Percentiles rank a stretch among this genome's conserved stretches.
These are phyloP conservation scores for Metschnikowia anglica DNA, from an alignment of 805 yeast species.

Conservation along the genomic window DNA sequence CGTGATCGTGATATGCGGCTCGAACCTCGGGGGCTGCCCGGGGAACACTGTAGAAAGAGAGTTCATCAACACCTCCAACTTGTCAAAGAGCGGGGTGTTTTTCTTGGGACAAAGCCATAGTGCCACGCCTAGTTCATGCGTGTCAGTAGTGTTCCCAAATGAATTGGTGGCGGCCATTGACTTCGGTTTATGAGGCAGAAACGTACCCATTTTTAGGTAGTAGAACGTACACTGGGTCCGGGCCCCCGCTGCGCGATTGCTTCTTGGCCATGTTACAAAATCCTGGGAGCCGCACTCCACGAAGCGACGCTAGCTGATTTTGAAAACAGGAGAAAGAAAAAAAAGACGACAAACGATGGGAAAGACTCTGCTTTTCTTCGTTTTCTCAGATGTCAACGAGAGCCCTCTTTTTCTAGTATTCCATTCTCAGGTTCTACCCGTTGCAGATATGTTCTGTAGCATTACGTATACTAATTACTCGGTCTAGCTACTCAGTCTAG, in stretches of 20 bases:
- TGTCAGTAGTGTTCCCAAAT: constrained; percentile 11
- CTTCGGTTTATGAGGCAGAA: not conserved
- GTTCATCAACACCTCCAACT: constrained; percentile 56
- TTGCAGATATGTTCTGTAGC: too few relatives aligned
- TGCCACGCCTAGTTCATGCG: constrained; percentile 45
- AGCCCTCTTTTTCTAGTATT: too few relatives aligned
- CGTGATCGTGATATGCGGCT: constrained; percentile 77
- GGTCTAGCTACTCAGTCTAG: too few relatives aligned
- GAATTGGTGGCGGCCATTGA: too few relatives aligned
- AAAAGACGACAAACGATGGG: too few relatives aligned
- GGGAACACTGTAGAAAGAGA: constrained; percentile 71
- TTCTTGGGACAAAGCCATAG: constrained; percentile 75
- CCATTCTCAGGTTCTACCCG: too few relatives aligned
- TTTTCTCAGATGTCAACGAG: too few relatives aligned
- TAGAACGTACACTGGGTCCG: too few relatives aligned
- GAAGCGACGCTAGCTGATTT: too few relatives aligned
- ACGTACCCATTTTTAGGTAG: constrained; percentile 16
- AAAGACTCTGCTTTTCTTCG: too few relatives aligned
- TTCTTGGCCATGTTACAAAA: not conserved
- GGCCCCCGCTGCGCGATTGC: not conserved
- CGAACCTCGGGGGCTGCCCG: constrained; percentile 60
- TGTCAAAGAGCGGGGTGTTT: constrained; percentile 53
- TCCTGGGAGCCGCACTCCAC: not conserved
- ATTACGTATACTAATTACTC: too few relatives aligned
- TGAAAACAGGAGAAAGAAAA: too few relatives aligned